A percentile compares a stretch with the other conserved stretches of the same genome.
Evolutionary conservation across 495 filamentous ascomycete genomes (phyloP).

Genomic region (Penicillium paradoxum): DNA sequence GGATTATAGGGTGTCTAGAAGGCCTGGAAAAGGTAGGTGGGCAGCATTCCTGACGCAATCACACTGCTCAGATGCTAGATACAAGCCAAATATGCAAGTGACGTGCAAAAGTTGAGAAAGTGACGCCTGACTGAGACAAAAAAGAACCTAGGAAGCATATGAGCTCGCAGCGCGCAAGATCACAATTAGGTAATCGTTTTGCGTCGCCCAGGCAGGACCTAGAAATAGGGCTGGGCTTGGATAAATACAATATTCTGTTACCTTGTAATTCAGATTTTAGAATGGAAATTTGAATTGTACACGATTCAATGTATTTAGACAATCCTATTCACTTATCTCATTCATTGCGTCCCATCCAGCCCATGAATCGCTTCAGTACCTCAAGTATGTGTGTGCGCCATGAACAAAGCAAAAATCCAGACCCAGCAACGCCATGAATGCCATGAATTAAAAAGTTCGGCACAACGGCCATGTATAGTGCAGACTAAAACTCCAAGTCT

Average conservation of each 20-base stretch:
- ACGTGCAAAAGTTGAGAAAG: background rate
- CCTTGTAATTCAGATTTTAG: background rate
- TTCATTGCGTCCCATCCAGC: conserved; percentile 2
- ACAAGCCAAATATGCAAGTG: background rate
- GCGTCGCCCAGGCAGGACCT: background rate
- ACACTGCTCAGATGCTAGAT: background rate
- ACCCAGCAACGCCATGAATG: conserved; percentile 22
- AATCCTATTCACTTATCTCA: background rate
- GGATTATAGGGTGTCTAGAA: conserved; percentile 1
- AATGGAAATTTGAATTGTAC: background rate
- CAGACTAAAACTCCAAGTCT: conserved; percentile 18
- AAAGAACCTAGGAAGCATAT: conserved; percentile 11
- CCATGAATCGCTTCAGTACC: background rate
- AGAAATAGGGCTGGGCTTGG: too few relatives aligned
- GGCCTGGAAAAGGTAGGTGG: background rate
- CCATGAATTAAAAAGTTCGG: conserved; percentile 3
- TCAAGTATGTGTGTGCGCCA: conserved; percentile 6
- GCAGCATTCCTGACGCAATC: conserved; percentile 2
- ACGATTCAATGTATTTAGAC: background rate
- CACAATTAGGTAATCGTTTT: conserved; percentile 10
- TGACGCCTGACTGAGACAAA: conserved; percentile 15
- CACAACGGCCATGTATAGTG: conserved; percentile 12
- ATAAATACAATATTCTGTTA: background rate
- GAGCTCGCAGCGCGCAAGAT: conserved; percentile 16
- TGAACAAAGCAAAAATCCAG: conserved; percentile 6